A percentile compares a stretch with the other conserved stretches of the same genome.
Evolutionary conservation across 2,329 filamentous ascomycete species (phyloP).

Genomic region (Pestalotiopsis sp.): DNA sequence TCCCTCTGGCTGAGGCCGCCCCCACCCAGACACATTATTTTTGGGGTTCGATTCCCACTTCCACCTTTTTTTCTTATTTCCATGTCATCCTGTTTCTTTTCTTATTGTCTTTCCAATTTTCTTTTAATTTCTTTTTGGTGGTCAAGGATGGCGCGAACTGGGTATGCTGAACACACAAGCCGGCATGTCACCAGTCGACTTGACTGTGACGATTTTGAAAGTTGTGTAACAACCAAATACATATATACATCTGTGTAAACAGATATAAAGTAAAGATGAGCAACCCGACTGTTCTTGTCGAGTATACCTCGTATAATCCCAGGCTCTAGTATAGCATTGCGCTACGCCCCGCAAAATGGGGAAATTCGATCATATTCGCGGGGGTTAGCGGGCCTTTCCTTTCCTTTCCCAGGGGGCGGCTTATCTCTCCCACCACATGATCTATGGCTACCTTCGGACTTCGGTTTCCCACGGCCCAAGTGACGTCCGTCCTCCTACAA

Average conservation of each 20-base stretch:
- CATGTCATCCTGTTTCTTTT: too few relatives aligned
- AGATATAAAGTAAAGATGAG: background rate
- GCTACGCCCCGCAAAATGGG: background rate
- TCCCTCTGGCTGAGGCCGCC: too few relatives aligned
- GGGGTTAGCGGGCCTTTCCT: background rate
- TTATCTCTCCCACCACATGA: background rate
- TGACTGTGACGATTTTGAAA: too few relatives aligned
- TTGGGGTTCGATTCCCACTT: too few relatives aligned
- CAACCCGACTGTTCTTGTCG: background rate
- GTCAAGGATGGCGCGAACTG: too few relatives aligned
- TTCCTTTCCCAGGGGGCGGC: background rate
- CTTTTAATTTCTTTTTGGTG: too few relatives aligned
- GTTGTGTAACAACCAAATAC: too few relatives aligned
- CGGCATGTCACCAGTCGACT: too few relatives aligned
- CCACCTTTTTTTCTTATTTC: too few relatives aligned
- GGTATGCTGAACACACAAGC: too few relatives aligned
- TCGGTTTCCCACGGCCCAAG: conserved; percentile 7
- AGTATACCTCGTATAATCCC: background rate
- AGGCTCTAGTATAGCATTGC: background rate
- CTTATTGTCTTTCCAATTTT: too few relatives aligned
- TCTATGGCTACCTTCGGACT: conserved; percentile 5
- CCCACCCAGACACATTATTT: too few relatives aligned
- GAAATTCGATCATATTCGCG: background rate
- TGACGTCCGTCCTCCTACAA: background rate
- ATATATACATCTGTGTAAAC: background rate